Percentiles rank a stretch among this genome's conserved stretches.
Evolutionary conservation across 768 basidiomycete species (phyloP).

Genomic region (Fistulinella prunicolor): DNA sequence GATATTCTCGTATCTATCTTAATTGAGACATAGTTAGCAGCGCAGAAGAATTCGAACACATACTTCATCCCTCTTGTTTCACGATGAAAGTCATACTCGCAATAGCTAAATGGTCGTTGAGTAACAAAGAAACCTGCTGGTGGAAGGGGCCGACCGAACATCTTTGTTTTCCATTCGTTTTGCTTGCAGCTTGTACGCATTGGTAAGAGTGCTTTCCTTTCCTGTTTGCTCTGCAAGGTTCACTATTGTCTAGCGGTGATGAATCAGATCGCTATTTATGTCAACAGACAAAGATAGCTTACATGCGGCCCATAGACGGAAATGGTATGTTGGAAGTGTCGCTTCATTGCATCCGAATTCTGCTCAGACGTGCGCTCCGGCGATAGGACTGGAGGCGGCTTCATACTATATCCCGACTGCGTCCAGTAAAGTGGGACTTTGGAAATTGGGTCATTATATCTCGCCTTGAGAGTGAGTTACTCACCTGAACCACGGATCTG

Average conservation of each 20-base stretch:
- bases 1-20: conserved; percentile 81
- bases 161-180: conserved; percentile 53
- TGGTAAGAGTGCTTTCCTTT: conserved; percentile 78
- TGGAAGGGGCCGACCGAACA: conserved; percentile 44
- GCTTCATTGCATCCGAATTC: conserved; percentile 62
- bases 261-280: conserved; percentile 4
- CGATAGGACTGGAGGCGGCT: conserved; percentile 79
- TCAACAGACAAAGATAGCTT: conserved; percentile 20
- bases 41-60: conserved; percentile 20
- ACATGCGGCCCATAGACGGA: conserved; percentile 79
- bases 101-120: conserved; percentile 46
- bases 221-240: conserved; percentile 92
- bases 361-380: conserved; percentile 71
- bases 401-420: conserved; percentile 81
- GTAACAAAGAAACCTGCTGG: background rate
- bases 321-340: conserved; percentile 69
- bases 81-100: conserved; percentile 88
- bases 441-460: conserved; percentile 5
- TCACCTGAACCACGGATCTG: conserved; percentile 90
- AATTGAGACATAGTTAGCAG: conserved; percentile 1
- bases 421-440: conserved; percentile 92
- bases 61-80: conserved; percentile 96
- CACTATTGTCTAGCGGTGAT: conserved; percentile 58
- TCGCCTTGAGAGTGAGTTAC: background rate
- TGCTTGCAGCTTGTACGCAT: conserved; percentile 71